phyloP scores from a whole-genome alignment of 2,329 filamentous ascomycete genomes.

The Ceratocystis destructans region DNA sequence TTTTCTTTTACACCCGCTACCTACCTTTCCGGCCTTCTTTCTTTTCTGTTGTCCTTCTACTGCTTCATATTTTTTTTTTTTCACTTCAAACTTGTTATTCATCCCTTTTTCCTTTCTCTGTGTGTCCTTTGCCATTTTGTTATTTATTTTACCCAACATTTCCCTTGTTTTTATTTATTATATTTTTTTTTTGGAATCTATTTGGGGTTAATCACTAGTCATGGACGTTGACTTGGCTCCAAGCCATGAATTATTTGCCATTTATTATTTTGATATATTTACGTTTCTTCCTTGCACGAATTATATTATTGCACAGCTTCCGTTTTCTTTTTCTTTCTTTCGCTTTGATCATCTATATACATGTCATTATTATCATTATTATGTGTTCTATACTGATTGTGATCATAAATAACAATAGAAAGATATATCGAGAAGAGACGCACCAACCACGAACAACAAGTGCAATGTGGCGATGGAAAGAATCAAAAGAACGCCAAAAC shows the following conservation, averaged over 20 bases:
- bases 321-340: not conserved
- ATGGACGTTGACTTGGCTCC: not conserved
- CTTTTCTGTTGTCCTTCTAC: conserved; percentile 13
- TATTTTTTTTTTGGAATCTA: conserved; percentile 6
- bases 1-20: not conserved
- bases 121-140: conserved; percentile 18
- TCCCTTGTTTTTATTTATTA: conserved; percentile 23
- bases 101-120: conserved; percentile 23
- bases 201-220: conserved; percentile 22
- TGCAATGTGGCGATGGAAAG: not conserved
- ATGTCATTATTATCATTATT: not conserved
- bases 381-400: not conserved
- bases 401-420: not conserved
- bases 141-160: conserved; percentile 22
- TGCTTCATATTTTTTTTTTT: conserved; percentile 13
- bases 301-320: not conserved
- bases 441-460: not conserved
- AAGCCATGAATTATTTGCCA: conserved; percentile 14
- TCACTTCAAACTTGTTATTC: conserved; percentile 23
- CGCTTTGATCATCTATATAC: not conserved
- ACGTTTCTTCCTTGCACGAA: not conserved
- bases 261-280: conserved; percentile 23
- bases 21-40: not conserved
- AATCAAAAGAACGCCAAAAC: not conserved
- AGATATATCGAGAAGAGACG: not conserved